Base-by-base conservation (phyloP, 257 asterid species). In the Solanum chaucha region DNA sequence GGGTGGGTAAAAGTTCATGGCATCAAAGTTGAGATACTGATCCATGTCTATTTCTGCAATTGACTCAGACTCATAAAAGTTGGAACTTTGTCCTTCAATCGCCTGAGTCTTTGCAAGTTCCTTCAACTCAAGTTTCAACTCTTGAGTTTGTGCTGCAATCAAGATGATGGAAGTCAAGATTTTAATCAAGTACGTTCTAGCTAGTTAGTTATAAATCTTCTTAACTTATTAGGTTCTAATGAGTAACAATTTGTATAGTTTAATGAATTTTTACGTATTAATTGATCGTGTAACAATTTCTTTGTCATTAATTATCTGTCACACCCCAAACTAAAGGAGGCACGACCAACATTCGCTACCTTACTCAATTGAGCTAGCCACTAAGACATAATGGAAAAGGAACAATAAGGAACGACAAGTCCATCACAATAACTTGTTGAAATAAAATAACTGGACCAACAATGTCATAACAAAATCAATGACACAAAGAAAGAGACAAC, bases 21-120 rank as follows among this genome's bases (percentile, higher is more conserved):
- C 87, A 17, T 86, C 87, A 15, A 86, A 61, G 68, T 86, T 83
- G 87, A 88, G 87, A 74, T 59, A 88, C 8, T 73, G 83, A 1
- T 46, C 34, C 19, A 74, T 20, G 48, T 73, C 55, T 10, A 35
- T 36, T 4, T 10, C 82, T 75, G 6, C 51, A 15, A 11, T 22
- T 30, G 46, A 34, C 22, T 10, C 51, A 4, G 2, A 71, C 13
- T 71, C 44, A 72, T 19, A 72, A 34, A 12, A 34, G 4, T 19
- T 34, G 80, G 8, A 34, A 72, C 46, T 8, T 72, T 34, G 26
- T 72, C 15, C 26, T 5, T 32, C 78, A 30, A 71, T 15, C 40
- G 3, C 6, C 13, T 15, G 83, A 58, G 12, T 14, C 19, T 30
- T 32, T 19, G 30, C 14, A 64, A 35, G 22, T 22, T 87, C 85